Conservation (phyloP, 768 basidiomycete species). For the Sarcodon sp. region DNA sequence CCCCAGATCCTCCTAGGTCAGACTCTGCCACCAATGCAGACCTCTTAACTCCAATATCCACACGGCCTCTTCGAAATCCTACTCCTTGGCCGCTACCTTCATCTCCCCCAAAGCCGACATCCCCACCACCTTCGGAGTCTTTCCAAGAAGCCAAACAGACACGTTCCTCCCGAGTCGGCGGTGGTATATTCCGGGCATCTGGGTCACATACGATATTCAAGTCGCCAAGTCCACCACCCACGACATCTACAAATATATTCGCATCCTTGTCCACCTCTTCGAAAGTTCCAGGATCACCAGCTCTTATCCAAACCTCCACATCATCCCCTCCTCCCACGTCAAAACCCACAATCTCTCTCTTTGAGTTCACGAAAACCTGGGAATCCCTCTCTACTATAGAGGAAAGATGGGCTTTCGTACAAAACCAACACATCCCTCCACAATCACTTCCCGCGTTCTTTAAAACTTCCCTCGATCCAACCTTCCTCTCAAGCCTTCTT, state of each 20-base stretch:
- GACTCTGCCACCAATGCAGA: conserved; percentile 6
- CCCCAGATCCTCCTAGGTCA: conserved; percentile 3
- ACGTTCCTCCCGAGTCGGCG: conserved; percentile 45
- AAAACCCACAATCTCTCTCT: conserved; percentile 31
- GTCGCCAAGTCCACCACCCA: conserved; percentile 10
- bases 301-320: neutral
- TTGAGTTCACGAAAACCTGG: conserved; percentile 57
- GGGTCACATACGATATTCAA: conserved; percentile 50
- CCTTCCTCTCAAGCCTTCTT: conserved; percentile 44
- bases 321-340: conserved; percentile 2
- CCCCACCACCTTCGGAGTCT: conserved; percentile 15
- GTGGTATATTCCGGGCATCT: conserved; percentile 59
- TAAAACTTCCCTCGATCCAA: conserved; percentile 57
- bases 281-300: neutral
- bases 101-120: conserved; percentile 1
- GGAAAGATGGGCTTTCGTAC: conserved; percentile 45
- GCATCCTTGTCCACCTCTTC: neutral
- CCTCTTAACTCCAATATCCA: conserved; percentile 26
- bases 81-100: neutral
- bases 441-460: conserved; percentile 46
- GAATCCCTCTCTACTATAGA: conserved; percentile 23
- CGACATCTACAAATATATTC: neutral
- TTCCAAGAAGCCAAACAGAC: conserved; percentile 49
- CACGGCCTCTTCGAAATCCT: conserved; percentile 16
- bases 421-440: conserved; percentile 40